These are phyloP conservation scores for Scutellaria barbata DNA, from an alignment of 257 asterid genomes.

Conservation along the genomic window DNA sequence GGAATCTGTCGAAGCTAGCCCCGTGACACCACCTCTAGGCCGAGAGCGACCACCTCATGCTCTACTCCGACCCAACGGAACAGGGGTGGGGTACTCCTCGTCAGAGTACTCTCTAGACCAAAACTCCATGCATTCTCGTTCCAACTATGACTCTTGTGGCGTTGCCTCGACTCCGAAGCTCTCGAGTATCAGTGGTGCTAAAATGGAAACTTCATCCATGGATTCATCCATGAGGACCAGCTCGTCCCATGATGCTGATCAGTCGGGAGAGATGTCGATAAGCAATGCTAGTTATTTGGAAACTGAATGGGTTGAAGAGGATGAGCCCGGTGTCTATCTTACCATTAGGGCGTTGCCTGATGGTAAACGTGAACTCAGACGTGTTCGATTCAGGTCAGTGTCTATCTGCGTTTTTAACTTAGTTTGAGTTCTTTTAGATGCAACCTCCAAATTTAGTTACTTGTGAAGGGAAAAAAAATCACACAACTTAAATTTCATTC, in stretches of 20 bases:
- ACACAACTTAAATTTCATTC: no score
- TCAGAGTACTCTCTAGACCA: constrained; percentile 58
- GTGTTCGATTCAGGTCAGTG: constrained; percentile 89
- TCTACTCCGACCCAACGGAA: constrained; percentile 48
- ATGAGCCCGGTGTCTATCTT: constrained; percentile 87
- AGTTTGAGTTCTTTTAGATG: no score
- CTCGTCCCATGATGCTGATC: constrained; percentile 69
- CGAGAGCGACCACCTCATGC: constrained; percentile 67
- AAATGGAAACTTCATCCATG: constrained; percentile 44
- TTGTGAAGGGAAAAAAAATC: no score
- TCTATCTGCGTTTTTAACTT: neutral
- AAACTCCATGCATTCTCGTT: constrained; percentile 47
- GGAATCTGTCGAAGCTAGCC: constrained; percentile 65
- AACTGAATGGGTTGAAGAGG: constrained; percentile 90
- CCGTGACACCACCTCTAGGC: constrained; percentile 67
- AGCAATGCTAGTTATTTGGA: constrained; percentile 78
- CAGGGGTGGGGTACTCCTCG: constrained; percentile 55
- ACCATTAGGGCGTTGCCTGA: constrained; percentile 78
- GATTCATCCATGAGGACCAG: constrained; percentile 66
- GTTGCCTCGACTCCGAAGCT: constrained; percentile 75
- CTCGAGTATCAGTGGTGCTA: constrained; percentile 58
- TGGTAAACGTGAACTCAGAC: constrained; percentile 80
- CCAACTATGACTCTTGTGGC: constrained; percentile 55
- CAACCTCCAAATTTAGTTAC: no score
- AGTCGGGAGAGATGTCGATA: constrained; percentile 66